phyloP scores from a whole-genome alignment of 345 rosid genomes.

The Lepidium africanum region DNA sequence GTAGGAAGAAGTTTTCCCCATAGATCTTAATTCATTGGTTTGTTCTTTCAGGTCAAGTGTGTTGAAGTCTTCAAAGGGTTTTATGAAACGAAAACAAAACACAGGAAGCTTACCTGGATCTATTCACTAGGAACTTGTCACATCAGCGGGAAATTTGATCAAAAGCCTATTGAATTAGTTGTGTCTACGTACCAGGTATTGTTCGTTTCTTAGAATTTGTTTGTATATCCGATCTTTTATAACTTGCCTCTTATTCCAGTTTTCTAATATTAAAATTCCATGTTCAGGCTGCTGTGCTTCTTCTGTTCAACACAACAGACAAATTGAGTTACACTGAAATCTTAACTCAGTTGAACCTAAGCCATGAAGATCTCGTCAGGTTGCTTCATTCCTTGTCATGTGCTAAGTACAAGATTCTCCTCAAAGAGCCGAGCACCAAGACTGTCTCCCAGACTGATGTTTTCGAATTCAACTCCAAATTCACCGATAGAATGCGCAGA shows the following conservation, averaged over 20 bases:
- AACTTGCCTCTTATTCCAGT: background rate
- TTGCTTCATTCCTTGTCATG: constrained; percentile 86
- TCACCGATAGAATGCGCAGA: constrained; percentile 86
- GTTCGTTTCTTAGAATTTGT: background rate
- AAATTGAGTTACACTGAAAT: constrained; percentile 77
- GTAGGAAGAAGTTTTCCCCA: background rate
- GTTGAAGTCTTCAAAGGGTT: constrained; percentile 55
- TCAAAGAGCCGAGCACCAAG: constrained; percentile 58
- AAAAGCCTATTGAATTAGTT: constrained; percentile 46
- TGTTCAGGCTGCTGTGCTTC: constrained; percentile 72
- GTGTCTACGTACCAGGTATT: constrained; percentile 73
- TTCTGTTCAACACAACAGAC: constrained; percentile 80
- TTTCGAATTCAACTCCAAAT: constrained; percentile 72
- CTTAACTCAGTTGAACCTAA: constrained; percentile 69
- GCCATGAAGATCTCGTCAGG: constrained; percentile 77
- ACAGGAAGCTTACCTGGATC: constrained; percentile 62
- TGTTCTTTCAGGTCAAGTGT: constrained; percentile 52
- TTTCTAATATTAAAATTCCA: background rate
- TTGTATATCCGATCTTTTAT: background rate
- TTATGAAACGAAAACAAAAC: constrained; percentile 44
- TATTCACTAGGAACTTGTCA: constrained; percentile 62
- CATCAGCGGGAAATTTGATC: constrained; percentile 51
- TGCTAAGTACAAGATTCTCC: constrained; percentile 74
- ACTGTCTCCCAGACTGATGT: constrained; percentile 44
- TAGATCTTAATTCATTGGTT: background rate